These are phyloP conservation scores for Erysiphe pulchra DNA, from an alignment of 2,329 filamentous ascomycete genomes.

Conservation along the genomic window DNA sequence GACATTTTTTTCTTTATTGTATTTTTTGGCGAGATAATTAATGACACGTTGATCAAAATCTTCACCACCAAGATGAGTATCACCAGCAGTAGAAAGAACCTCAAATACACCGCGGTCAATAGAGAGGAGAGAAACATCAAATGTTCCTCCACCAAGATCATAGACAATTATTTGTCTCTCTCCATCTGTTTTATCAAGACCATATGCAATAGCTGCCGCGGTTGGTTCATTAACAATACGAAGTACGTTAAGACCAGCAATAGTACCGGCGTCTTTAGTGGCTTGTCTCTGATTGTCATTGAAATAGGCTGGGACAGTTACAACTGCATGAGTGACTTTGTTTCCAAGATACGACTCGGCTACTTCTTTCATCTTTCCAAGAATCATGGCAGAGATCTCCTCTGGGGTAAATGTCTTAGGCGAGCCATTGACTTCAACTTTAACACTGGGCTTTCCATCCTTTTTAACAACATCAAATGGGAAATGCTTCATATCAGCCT, in stretches of 20 bases:
- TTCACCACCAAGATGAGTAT: constrained; percentile 93
- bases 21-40: constrained; percentile 81
- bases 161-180: constrained; percentile 98
- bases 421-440: constrained; percentile 96
- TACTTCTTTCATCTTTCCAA: constrained; percentile 95
- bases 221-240: constrained; percentile 99
- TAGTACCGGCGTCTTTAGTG: constrained; percentile 95
- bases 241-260: constrained; percentile 90
- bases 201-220: constrained; percentile 89
- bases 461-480: constrained; percentile 91
- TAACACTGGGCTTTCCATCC: constrained; percentile 63
- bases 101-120: constrained; percentile 99
- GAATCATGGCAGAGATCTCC: constrained; percentile 90
- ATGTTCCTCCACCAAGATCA: constrained; percentile 95
- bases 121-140: constrained; percentile 94
- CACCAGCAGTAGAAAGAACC: constrained; percentile 94
- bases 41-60: constrained; percentile 96
- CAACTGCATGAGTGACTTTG: constrained; percentile 87
- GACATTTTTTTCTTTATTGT: constrained; percentile 63
- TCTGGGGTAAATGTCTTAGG: constrained; percentile 83
- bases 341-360: constrained; percentile 87
- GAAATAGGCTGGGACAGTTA: constrained; percentile 96
- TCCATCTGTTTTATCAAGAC: constrained; percentile 85
- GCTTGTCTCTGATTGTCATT: constrained; percentile 96
- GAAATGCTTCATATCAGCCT: constrained; percentile 99